Evolutionary conservation across 31 red algal genomes (phyloP).

Genomic region (Odonthalia washingtoniensis): DNA sequence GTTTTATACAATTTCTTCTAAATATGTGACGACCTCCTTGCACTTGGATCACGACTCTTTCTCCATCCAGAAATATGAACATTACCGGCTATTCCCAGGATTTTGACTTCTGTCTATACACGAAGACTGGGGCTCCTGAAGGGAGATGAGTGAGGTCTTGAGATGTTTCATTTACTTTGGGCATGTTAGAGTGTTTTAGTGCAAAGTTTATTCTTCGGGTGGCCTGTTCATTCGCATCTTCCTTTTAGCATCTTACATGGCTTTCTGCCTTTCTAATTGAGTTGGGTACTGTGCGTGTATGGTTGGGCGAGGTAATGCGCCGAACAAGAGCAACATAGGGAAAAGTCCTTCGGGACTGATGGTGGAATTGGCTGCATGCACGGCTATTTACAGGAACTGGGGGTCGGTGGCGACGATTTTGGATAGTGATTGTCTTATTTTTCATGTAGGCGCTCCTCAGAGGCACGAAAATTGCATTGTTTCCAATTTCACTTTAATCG

Average conservation of each 20-base stretch:
- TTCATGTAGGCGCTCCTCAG: background rate
- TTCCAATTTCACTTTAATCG: too few relatives aligned
- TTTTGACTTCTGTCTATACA: background rate
- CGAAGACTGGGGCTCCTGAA: background rate
- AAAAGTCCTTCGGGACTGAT: background rate
- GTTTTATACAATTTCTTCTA: background rate
- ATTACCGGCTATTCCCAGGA: background rate
- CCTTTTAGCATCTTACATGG: background rate
- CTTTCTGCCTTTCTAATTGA: background rate
- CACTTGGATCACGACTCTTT: background rate
- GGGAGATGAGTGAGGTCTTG: background rate
- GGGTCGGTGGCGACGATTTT: background rate
- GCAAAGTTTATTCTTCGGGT: background rate
- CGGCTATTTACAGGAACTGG: background rate
- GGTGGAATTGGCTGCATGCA: background rate
- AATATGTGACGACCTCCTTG: background rate
- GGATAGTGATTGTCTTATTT: background rate
- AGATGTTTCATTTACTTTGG: background rate
- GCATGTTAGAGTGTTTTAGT: background rate
- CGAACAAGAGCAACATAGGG: background rate
- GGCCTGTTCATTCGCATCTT: background rate
- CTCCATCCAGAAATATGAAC: background rate
- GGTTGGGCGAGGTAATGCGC: background rate
- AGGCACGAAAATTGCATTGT: too few relatives aligned
- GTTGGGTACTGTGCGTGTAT: background rate